Conservation (phyloP, 202 grass and related monocot species). For the Schoenoplectus tabernaemontani region DNA sequence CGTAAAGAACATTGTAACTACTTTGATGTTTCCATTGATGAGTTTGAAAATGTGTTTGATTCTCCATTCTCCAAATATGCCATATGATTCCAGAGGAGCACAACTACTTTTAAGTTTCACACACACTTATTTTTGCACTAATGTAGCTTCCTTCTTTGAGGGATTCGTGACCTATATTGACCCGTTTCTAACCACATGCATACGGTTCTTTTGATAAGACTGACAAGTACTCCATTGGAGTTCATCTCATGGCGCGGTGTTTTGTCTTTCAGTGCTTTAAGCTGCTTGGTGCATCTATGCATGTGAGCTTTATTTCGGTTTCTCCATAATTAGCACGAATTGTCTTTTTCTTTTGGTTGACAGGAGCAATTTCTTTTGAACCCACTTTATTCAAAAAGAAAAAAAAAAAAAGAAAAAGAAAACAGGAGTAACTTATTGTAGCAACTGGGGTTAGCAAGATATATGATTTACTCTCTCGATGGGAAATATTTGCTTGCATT, state of each 20-base stretch:
- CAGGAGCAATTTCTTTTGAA: no score
- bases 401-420: no score
- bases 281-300: background rate
- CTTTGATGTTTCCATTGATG: no score
- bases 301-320: background rate
- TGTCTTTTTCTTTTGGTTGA: background rate
- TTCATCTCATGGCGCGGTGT: background rate
- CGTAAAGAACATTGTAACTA: no score
- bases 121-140: background rate
- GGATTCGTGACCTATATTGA: background rate
- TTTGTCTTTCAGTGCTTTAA: conserved; percentile 15
- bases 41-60: no score
- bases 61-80: no score
- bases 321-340: background rate
- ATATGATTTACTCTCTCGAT: no score
- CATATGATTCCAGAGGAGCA: no score
- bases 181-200: conserved; percentile 19
- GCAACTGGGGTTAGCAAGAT: background rate
- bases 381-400: no score
- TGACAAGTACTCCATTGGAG: background rate
- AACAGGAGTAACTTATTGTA: background rate
- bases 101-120: background rate
- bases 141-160: conserved; percentile 13
- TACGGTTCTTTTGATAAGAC: background rate
- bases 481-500: background rate